Percentiles rank a stretch among this genome's conserved stretches.
Evolutionary conservation across 371 early-diverging fungal species (phyloP).

Genomic region (Mucor velutinosus): DNA sequence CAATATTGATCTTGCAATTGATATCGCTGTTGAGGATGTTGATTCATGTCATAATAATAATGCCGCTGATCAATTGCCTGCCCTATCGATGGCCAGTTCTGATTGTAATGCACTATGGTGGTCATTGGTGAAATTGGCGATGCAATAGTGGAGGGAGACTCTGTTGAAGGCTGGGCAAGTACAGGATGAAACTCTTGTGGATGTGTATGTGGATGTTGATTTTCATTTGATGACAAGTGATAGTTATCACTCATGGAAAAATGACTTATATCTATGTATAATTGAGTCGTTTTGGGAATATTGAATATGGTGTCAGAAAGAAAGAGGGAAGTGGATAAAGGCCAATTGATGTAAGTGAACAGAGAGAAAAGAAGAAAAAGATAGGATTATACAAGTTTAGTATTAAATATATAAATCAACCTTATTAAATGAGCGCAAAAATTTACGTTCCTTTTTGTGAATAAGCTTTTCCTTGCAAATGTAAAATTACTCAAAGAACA

Average conservation of each 20-base stretch:
- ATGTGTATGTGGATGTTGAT: not conserved
- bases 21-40: conserved; percentile 3
- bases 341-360: not conserved
- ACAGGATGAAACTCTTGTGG: not conserved
- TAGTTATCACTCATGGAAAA: conserved; percentile 10
- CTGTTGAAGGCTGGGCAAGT: not conserved
- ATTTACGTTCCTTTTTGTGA: conserved; percentile 12
- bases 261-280: not conserved
- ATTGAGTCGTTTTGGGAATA: not conserved
- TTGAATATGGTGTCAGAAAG: not conserved
- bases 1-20: not conserved
- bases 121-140: conserved; percentile 3
- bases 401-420: not conserved
- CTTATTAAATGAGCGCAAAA: conserved; percentile 7
- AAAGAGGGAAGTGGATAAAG: not conserved
- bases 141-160: not conserved
- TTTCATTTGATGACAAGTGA: conserved; percentile 7
- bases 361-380: not conserved
- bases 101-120: not conserved
- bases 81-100: not conserved
- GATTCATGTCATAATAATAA: not conserved
- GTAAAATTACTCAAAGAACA: not conserved
- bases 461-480: conserved; percentile 11
- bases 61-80: not conserved
- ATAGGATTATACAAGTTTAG: not conserved